These are phyloP conservation scores for Xylariaceae sp. DNA, from an alignment of 2,329 filamentous ascomycete genomes.

Conservation along the genomic window DNA sequence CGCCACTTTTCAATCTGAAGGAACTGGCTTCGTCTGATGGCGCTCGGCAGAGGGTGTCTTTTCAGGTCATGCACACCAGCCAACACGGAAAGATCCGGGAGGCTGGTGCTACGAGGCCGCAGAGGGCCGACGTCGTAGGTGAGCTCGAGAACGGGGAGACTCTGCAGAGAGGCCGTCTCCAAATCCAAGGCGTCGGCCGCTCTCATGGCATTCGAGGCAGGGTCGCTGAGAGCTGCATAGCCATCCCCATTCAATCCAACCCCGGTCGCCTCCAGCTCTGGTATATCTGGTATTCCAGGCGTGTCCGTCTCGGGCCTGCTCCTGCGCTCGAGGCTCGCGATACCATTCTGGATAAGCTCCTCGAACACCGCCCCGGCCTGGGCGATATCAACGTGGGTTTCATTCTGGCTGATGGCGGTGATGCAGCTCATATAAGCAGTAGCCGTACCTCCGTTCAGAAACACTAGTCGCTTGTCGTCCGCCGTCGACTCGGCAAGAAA, in stretches of 20 bases:
- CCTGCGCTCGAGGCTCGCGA: constrained; percentile 33
- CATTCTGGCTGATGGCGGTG: constrained; percentile 45
- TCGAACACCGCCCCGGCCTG: constrained; percentile 48
- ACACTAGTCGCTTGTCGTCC: constrained; percentile 49
- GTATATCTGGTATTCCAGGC: too few relatives aligned
- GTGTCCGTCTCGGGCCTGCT: constrained; percentile 1
- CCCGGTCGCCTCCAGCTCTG: constrained; percentile 3
- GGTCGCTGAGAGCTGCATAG: constrained; percentile 35
- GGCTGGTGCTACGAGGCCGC: constrained; percentile 45
- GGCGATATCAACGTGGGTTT: constrained; percentile 44
- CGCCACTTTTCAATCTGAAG: constrained; percentile 13
- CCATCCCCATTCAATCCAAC: constrained; percentile 16
- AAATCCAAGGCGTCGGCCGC: constrained; percentile 54
- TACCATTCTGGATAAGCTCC: constrained; percentile 44
- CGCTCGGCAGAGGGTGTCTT: constrained; percentile 4
- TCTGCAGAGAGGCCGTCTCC: constrained; percentile 50
- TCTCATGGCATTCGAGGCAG: constrained; percentile 50
- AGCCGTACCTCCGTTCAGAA: constrained; percentile 54
- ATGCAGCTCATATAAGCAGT: constrained; percentile 52
- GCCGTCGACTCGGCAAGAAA: constrained; percentile 46
- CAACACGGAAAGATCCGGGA: constrained; percentile 42
- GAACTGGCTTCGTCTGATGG: constrained; percentile 4
- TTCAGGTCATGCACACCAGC: constrained; percentile 22
- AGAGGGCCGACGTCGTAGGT: constrained; percentile 30
- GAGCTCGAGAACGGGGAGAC: constrained; percentile 43